Conservation (phyloP, 768 basidiomycete species). For the Leccinum ochraceum region DNA sequence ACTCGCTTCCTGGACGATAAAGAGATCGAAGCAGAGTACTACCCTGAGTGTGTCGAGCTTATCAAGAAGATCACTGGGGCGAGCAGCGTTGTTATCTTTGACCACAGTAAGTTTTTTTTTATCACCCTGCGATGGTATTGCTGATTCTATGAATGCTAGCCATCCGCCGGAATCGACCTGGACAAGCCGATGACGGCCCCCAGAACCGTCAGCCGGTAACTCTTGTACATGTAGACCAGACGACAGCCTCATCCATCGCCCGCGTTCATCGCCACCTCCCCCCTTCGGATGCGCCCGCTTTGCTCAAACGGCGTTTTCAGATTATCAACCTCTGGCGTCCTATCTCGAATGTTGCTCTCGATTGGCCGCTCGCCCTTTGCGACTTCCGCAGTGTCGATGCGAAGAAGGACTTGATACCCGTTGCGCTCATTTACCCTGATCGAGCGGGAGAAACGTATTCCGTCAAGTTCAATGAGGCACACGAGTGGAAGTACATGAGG, state of each 20-base stretch:
- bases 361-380: neutral
- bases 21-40: slow-evolving; percentile 40
- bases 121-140: neutral
- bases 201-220: slow-evolving; percentile 46
- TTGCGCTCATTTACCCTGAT: slow-evolving; percentile 14
- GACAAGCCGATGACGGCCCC: slow-evolving; percentile 36
- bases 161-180: slow-evolving; percentile 43
- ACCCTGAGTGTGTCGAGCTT: slow-evolving; percentile 39
- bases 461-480: slow-evolving; percentile 38
- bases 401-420: neutral
- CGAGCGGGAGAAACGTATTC: slow-evolving; percentile 45
- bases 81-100: slow-evolving; percentile 41
- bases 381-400: neutral
- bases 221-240: slow-evolving; percentile 49
- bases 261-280: slow-evolving; percentile 48
- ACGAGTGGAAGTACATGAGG: slow-evolving; percentile 48
- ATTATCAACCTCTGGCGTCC: slow-evolving; percentile 60
- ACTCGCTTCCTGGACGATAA: slow-evolving; percentile 36
- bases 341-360: slow-evolving; percentile 35
- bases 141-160: slow-evolving; percentile 29
- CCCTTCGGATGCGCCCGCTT: slow-evolving; percentile 36
- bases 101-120: slow-evolving; percentile 35
- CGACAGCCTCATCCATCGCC: slow-evolving; percentile 35
- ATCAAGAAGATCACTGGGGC: slow-evolving; percentile 42
- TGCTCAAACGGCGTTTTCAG: slow-evolving; percentile 49